phyloP scores from a whole-genome alignment of 2,329 filamentous ascomycete genomes.

The Chrysoporthe deuterocubensis region DNA sequence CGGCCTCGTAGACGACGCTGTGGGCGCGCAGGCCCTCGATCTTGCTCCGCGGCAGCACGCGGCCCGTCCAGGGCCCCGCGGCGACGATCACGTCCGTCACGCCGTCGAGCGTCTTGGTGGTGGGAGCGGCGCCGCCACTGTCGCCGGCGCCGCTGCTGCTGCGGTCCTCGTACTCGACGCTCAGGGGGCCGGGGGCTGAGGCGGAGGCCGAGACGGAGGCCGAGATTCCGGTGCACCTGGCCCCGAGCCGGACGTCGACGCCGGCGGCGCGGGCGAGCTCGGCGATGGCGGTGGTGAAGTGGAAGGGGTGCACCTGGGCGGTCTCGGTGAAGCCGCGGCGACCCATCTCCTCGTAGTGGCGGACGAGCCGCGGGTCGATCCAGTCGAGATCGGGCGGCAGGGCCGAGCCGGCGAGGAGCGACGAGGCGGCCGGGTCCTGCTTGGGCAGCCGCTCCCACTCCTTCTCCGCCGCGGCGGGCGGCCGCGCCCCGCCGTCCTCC shows the following conservation, averaged over 20 bases:
- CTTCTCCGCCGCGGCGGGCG: slow-evolving; percentile 39
- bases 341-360: slow-evolving; percentile 82
- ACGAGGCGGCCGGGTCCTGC: slow-evolving; percentile 53
- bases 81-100: slow-evolving; percentile 58
- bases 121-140: no score
- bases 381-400: slow-evolving; percentile 83
- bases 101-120: slow-evolving; percentile 41
- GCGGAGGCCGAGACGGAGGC: slow-evolving; percentile 31
- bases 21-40: slow-evolving; percentile 65
- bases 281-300: slow-evolving; percentile 87
- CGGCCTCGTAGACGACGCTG: slow-evolving; percentile 66
- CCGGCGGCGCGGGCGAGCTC: slow-evolving; percentile 73
- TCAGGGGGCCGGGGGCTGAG: slow-evolving; percentile 50
- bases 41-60: slow-evolving; percentile 59
- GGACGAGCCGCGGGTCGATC: slow-evolving; percentile 71
- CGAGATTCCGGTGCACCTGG: slow-evolving; percentile 68
- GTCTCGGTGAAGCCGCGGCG: slow-evolving; percentile 69
- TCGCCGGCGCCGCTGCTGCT: slow-evolving; percentile 36
- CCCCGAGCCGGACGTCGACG: slow-evolving; percentile 67
- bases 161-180: slow-evolving; percentile 64
- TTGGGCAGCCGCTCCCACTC: slow-evolving; percentile 67
- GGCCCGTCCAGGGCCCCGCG: slow-evolving; percentile 57
- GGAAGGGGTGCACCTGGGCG: slow-evolving; percentile 89
- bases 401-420: slow-evolving; percentile 57
- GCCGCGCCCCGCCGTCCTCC: slow-evolving; percentile 10